Conservation (phyloP, 1,139 yeast genomes). For the Komagataea norvegica region DNA sequence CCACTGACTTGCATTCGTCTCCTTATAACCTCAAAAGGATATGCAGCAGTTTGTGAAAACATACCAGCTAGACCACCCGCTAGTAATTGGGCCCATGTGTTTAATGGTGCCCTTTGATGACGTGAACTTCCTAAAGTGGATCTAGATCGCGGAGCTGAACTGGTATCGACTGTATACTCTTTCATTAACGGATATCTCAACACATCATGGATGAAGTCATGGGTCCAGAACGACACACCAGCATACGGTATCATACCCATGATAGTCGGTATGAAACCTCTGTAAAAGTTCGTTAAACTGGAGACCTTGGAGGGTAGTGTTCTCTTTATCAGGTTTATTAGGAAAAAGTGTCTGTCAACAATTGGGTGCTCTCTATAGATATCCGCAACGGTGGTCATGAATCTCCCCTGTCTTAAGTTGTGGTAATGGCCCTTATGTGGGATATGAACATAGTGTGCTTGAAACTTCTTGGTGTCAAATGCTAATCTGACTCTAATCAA, state of each 20-base stretch:
- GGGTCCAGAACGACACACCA: constrained; percentile 94
- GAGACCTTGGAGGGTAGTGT: constrained; percentile 32
- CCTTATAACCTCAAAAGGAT: constrained; percentile 93
- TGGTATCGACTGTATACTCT: constrained; percentile 47
- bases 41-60: constrained; percentile 93
- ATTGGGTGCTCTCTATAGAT: constrained; percentile 63
- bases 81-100: constrained; percentile 84
- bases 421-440: constrained; percentile 27
- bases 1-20: constrained; percentile 97
- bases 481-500: constrained; percentile 88
- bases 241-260: constrained; percentile 97
- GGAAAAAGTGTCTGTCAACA: constrained; percentile 23
- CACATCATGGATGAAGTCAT: constrained; percentile 84
- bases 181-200: constrained; percentile 56
- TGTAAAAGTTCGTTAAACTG: constrained; percentile 65
- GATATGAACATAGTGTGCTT: constrained; percentile 15
- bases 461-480: constrained; percentile 59
- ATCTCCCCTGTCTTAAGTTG: constrained; percentile 42
- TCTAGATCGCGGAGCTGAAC: constrained; percentile 6
- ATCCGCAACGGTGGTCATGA: constrained; percentile 46
- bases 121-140: constrained; percentile 2
- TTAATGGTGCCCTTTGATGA: constrained; percentile 51
- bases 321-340: constrained; percentile 22
- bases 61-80: constrained; percentile 97
- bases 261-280: constrained; percentile 93